These are phyloP conservation scores for Microsporum canis DNA, from an alignment of 2,329 filamentous ascomycete genomes.

Conservation along the genomic window DNA sequence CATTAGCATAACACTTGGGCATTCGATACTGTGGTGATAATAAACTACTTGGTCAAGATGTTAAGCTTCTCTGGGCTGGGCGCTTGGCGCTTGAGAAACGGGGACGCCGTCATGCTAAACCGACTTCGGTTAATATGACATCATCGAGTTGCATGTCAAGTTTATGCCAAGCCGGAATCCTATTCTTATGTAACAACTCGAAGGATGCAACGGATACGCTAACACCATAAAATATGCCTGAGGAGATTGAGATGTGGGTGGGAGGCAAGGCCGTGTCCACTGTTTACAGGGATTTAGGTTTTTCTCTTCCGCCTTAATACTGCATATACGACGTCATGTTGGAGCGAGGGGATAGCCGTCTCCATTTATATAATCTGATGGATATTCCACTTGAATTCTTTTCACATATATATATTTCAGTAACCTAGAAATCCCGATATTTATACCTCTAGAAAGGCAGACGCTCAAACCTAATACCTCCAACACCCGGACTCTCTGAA, in stretches of 20 bases:
- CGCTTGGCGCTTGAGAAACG: background rate
- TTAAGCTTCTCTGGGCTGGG: background rate
- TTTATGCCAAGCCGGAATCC: background rate
- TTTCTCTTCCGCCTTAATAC: background rate
- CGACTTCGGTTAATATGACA: background rate
- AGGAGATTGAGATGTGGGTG: background rate
- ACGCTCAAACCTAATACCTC: background rate
- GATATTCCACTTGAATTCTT: background rate
- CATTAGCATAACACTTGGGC: too few relatives aligned
- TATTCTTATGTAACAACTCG: too few relatives aligned
- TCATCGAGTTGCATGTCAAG: background rate
- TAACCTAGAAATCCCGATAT: background rate
- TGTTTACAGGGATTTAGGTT: background rate
- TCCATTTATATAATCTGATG: background rate
- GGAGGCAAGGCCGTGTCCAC: background rate
- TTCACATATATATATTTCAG: background rate
- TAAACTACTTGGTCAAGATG: background rate
- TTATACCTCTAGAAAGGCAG: background rate
- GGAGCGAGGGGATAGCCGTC: background rate
- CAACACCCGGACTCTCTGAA: too few relatives aligned
- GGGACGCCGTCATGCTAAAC: background rate
- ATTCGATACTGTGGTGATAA: background rate
- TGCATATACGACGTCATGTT: background rate
- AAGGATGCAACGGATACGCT: background rate
- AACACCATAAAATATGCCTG: background rate